Evolutionary conservation across 1,284 basidiomycete species (phyloP), one percentile per base, ranked within the genome.

Genomic region (Tylopilus sp.): DNA sequence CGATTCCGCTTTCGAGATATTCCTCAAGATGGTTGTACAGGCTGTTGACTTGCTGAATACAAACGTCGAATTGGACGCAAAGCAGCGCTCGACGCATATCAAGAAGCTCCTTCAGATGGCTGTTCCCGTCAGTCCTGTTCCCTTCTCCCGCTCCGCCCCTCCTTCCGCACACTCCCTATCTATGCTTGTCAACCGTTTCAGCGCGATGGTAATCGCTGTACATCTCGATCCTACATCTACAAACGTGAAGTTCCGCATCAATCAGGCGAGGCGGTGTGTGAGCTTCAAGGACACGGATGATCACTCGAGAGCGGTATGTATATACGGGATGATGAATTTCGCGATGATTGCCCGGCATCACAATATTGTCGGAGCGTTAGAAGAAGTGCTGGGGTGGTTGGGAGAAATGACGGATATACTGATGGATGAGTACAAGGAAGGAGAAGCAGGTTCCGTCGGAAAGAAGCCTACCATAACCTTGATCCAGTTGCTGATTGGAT

Each of bases 101-200:
- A 86, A 81, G 59, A 85, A 91, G 57, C 71, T 96, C 14, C 74
- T 94, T 39, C 84, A 88, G n/a, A 73, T 91, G 30, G 80, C 86
- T 20, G 80, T 87, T 10, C 91, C 94, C 0, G 78, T 94, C 18
- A 80, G 85, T 3, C 73, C 79, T 9, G 76, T 93, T 3, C 74
- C 81, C 1, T 87, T 86, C 66, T 78, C 78, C 14, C 78, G 81
- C 45, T 68, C 73, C 28, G 64, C 71, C 15, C 74, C 82, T 5
- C 81, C 83, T 0, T 74, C 75, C 1, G 57, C 66, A 3, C 72
- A 78, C 29, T 82, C 90, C 46, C 74, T 91, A 2, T 89, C 91
- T 0, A 85, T 86, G 74, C 75, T 97, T 11, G 85, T 88, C 68
- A 97, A 98, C 67, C 85, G 94, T 24, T 86, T 92, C 61, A 82